These are phyloP conservation scores for Eucalyptus cloeziana DNA, from an alignment of 345 rosid species.

Conservation along the genomic window DNA sequence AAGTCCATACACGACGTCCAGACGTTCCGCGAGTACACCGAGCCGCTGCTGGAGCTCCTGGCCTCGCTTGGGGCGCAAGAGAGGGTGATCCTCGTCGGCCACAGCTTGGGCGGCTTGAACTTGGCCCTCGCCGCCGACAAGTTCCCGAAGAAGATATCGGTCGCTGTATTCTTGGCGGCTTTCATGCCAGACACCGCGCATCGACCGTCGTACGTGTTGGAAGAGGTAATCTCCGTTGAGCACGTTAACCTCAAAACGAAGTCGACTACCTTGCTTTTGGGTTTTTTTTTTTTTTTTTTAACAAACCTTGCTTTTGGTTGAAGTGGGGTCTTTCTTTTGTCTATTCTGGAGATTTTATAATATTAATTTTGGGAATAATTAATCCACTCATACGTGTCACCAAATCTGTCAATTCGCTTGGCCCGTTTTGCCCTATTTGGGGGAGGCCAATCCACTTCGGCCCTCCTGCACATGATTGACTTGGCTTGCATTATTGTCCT, in stretches of 20 bases:
- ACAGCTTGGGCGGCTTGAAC: constrained; percentile 54
- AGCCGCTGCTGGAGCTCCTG: constrained; percentile 31
- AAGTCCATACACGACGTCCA: constrained; percentile 22
- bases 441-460: no score
- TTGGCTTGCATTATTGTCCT: background rate
- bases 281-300: no score
- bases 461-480: background rate
- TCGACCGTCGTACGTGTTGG: background rate
- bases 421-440: no score
- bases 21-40: constrained; percentile 19
- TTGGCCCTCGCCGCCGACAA: constrained; percentile 18
- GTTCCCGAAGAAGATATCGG: background rate
- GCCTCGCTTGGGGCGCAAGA: constrained; percentile 10
- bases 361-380: background rate
- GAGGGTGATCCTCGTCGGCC: constrained; percentile 53
- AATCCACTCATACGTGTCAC: background rate
- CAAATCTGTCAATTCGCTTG: background rate
- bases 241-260: background rate
- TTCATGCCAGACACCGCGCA: background rate
- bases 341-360: background rate
- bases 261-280: background rate
- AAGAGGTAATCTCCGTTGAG: background rate
- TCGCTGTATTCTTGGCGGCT: background rate
- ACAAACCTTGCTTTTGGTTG: no score
- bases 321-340: background rate